Conservation (phyloP, 1,139 yeast genomes). For the Candida tetrigidarum region DNA sequence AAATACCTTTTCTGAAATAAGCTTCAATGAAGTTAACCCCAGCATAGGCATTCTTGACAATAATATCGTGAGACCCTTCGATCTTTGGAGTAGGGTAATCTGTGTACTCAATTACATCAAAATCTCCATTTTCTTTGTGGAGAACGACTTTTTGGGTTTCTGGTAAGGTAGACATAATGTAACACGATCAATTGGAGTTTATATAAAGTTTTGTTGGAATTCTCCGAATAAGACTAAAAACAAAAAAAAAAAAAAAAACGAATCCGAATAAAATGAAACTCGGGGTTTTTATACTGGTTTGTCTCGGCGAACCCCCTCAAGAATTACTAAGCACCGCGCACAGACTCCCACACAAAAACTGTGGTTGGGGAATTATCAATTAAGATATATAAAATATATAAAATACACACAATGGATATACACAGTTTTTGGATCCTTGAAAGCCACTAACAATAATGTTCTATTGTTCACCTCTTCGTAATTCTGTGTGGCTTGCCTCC, state of each 20-base stretch:
- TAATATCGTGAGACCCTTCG: constrained; percentile 52
- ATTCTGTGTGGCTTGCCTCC: constrained; percentile 3
- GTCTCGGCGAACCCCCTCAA: no score
- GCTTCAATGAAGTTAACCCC: constrained; percentile 86
- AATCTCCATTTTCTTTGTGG: constrained; percentile 57
- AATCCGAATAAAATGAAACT: no score
- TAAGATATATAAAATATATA: neutral
- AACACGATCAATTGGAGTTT: neutral
- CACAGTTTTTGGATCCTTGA: no score
- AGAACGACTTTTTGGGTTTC: constrained; percentile 60
- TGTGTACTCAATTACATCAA: constrained; percentile 43
- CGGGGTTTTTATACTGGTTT: no score
- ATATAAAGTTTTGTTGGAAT: neutral
- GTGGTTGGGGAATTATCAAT: neutral
- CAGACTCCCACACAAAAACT: neutral
- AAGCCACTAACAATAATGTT: no score
- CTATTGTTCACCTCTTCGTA: constrained; percentile 4
- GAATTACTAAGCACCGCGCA: constrained; percentile 2
- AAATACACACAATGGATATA: no score
- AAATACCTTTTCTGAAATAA: constrained; percentile 79
- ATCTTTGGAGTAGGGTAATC: constrained; percentile 64
- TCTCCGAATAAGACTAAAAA: no score
- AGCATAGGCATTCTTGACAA: constrained; percentile 71
- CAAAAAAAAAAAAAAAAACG: no score
- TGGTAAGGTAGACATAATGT: constrained; percentile 44